Conservation (phyloP, 495 filamentous ascomycete genomes). For the Penicillium robsamsonii region DNA sequence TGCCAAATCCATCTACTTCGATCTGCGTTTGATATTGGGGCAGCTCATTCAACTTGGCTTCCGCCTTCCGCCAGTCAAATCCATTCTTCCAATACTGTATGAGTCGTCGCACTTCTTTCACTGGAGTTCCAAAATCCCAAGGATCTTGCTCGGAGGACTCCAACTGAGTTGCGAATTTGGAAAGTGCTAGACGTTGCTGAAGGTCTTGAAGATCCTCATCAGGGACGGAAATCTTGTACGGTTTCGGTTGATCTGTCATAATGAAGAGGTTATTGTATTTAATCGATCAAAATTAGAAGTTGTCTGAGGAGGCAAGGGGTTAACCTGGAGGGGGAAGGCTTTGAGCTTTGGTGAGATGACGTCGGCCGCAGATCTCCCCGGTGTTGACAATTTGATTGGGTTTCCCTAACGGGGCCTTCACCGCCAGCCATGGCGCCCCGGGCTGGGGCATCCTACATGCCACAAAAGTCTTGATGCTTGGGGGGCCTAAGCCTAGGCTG, state of each 20-base stretch:
- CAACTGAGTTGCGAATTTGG: slow-evolving; percentile 37
- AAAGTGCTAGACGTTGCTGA: slow-evolving; percentile 35
- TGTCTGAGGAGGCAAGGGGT: background rate
- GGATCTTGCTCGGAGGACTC: slow-evolving; percentile 36
- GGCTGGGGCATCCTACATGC: background rate
- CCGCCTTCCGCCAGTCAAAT: slow-evolving; percentile 45
- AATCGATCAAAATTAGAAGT: background rate
- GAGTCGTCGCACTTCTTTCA: slow-evolving; percentile 38
- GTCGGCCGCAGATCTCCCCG: no score
- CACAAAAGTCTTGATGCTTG: no score
- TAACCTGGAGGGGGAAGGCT: background rate
- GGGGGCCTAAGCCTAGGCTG: no score
- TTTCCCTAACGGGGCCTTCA: background rate
- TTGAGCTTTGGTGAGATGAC: background rate
- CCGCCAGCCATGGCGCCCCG: no score
- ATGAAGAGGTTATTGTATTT: background rate
- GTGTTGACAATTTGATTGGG: background rate
- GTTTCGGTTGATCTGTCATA: slow-evolving; percentile 18
- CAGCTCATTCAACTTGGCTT: slow-evolving; percentile 42
- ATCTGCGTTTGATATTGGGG: slow-evolving; percentile 43
- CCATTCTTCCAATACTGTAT: slow-evolving; percentile 37
- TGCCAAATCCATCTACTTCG: slow-evolving; percentile 41
- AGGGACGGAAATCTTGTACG: slow-evolving; percentile 39
- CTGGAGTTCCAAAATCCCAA: slow-evolving; percentile 42
- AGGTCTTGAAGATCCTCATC: slow-evolving; percentile 37